Evolutionary conservation across 2,329 filamentous ascomycete species (phyloP), one percentile per base, ranked within the genome.

Genomic region (Stachybotrys echinatus): DNA sequence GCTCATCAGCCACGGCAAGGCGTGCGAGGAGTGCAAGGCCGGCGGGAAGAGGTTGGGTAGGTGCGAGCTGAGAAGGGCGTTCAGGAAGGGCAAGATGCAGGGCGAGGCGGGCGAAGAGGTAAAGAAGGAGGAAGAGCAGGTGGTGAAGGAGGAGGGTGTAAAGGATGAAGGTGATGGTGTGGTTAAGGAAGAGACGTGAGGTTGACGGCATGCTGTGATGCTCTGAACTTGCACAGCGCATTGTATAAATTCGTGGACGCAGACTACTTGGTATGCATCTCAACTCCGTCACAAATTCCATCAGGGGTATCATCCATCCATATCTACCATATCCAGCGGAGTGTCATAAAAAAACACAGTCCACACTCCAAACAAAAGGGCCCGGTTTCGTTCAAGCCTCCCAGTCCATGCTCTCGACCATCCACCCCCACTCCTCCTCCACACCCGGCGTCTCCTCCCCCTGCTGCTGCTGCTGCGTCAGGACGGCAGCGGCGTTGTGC

Each of bases 1-100:
- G 39, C 52, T 80, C 27, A 71, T 80, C 38, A 65, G 62, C 39
- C 76, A 79, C 45, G 76, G 76, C 0, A 70, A 71, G 55, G 56
- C 51, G 0, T 79, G 76, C 46, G 61, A 54, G 0, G 73, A 75
- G 55, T 79, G 76, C 54, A 67, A 61, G 52, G 74, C 74, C 0
- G 72, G 73, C 0, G 73, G 71, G 18, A 71, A 65, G 63, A 67
- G 48, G 19, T 12, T 56, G 3, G 70, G 73, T 0, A 64, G 61
- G 27, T 76, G 74, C 50, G 67, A 67, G 59, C 49, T 76, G 48
- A 59, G 72, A 42, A 71, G 55, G 56, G 69, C 67, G 7, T 74
- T 74, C 52, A 51, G 55, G 38, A 59, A 61, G 21, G 60, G 59
- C 38, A 23, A 42, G 44, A 31, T 49, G 19, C 6, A 21, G 43